Percentiles rank a stretch among this genome's conserved stretches.
Evolutionary conservation across 2,329 filamentous ascomycete genomes (phyloP).

Genomic region (Amphichorda felina): DNA sequence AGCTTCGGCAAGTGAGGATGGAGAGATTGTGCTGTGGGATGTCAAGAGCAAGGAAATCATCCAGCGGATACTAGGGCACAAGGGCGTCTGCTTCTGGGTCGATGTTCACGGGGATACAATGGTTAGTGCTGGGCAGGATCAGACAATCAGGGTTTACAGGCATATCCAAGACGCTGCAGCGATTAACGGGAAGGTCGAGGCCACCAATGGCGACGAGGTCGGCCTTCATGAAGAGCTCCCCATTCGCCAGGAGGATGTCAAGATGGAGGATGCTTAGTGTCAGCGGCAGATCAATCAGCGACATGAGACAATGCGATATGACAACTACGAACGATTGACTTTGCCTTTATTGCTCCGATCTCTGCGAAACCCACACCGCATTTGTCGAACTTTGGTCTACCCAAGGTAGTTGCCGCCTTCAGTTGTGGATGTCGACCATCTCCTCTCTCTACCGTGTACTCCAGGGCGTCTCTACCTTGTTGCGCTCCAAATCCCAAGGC

Average conservation of each 20-base stretch:
- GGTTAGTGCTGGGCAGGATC: slow-evolving; percentile 45
- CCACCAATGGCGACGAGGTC: not conserved
- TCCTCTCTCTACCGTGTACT: too few species aligned
- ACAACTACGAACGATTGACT: too few species aligned
- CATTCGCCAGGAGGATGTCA: slow-evolving; percentile 24
- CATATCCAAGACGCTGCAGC: slow-evolving; percentile 15
- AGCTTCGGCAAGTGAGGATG: slow-evolving; percentile 79
- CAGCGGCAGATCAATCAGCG: not conserved
- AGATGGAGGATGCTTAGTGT: slow-evolving; percentile 18
- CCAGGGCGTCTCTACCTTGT: too few species aligned
- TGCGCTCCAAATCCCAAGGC: too few species aligned
- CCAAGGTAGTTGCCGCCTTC: too few species aligned
- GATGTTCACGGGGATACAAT: slow-evolving; percentile 44
- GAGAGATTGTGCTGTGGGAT: slow-evolving; percentile 79
- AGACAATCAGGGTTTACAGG: slow-evolving; percentile 37
- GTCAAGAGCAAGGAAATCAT: slow-evolving; percentile 74
- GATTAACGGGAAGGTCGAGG: not conserved
- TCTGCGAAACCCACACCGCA: too few species aligned
- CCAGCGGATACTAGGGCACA: slow-evolving; percentile 46
- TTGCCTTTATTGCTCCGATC: too few species aligned
- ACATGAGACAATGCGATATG: slow-evolving; percentile 4
- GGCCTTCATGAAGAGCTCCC: slow-evolving; percentile 13
- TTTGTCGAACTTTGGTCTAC: too few species aligned
- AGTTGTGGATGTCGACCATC: too few species aligned
- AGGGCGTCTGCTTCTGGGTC: slow-evolving; percentile 54